Percentiles rank a stretch among this genome's conserved stretches.
These are phyloP conservation scores for Aspergillus indologenus DNA, from an alignment of 495 filamentous ascomycete genomes.

Conservation along the genomic window DNA sequence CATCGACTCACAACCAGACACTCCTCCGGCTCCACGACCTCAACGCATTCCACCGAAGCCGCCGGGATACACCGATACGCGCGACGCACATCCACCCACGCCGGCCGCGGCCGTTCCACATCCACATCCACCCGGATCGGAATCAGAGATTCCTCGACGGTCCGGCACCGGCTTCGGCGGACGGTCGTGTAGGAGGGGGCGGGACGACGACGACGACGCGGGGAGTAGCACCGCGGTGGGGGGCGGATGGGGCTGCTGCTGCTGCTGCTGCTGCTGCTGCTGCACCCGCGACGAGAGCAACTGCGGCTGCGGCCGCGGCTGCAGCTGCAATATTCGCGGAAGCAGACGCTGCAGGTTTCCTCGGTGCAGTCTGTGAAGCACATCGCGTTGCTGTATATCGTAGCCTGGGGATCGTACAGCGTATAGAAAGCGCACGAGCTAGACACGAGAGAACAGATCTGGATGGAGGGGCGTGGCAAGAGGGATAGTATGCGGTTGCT, in stretches of 20 bases:
- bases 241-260: background rate
- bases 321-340: background rate
- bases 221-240: background rate
- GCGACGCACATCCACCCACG: background rate
- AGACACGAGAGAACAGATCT: no score
- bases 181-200: background rate
- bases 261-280: background rate
- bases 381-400: background rate
- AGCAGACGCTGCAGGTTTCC: background rate
- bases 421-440: no score
- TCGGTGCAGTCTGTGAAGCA: background rate
- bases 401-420: background rate
- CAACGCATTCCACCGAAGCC: background rate
- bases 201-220: background rate
- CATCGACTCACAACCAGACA: background rate
- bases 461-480: no score
- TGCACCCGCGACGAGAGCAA: background rate
- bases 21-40: background rate
- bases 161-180: background rate
- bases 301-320: background rate
- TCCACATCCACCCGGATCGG: constrained; percentile 1
- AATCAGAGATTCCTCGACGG: constrained; percentile 1
- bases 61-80: background rate
- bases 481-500: no score
- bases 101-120: background rate